Evolutionary conservation across 768 basidiomycete genomes (phyloP).

Genomic region (Sutorius australiensis): DNA sequence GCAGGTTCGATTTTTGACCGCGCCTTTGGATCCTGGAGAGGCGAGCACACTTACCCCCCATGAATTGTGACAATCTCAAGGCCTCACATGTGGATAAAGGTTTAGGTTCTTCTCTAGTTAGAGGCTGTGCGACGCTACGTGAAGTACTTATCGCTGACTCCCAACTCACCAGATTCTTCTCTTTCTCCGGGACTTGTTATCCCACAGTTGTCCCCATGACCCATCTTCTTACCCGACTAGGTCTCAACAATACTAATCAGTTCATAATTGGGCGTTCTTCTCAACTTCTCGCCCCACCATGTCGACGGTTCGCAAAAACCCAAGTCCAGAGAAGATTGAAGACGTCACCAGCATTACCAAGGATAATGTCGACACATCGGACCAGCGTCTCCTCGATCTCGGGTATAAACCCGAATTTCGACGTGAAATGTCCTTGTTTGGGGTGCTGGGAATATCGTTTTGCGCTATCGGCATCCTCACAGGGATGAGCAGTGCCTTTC

Average conservation of each 20-base stretch:
- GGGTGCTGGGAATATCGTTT: constrained; percentile 57
- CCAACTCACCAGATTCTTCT: not conserved
- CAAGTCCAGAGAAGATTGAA: constrained; percentile 15
- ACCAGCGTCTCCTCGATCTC: constrained; percentile 46
- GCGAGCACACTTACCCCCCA: not conserved
- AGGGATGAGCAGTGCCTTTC: constrained; percentile 58
- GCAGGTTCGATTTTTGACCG: not conserved
- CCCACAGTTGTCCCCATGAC: constrained; percentile 13
- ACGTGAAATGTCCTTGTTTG: constrained; percentile 57
- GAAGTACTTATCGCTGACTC: constrained; percentile 3
- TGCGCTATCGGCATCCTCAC: constrained; percentile 59
- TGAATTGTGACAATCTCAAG: not conserved
- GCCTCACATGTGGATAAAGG: not conserved
- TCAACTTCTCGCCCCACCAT: not conserved
- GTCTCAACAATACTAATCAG: not conserved
- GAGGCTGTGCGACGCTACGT: not conserved
- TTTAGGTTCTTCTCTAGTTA: not conserved
- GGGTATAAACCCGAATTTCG: constrained; percentile 55
- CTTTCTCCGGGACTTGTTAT: not conserved
- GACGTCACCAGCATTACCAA: not conserved
- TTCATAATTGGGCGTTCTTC: not conserved
- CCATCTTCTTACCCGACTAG: not conserved
- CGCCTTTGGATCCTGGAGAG: too few relatives aligned
- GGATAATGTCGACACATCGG: constrained; percentile 17
- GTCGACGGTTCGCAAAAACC: constrained; percentile 1